Percentiles rank a stretch among this genome's conserved stretches.
Evolutionary conservation across 1,139 yeast genomes (phyloP).

Genomic region (Yamadazyma membranifaciens): DNA sequence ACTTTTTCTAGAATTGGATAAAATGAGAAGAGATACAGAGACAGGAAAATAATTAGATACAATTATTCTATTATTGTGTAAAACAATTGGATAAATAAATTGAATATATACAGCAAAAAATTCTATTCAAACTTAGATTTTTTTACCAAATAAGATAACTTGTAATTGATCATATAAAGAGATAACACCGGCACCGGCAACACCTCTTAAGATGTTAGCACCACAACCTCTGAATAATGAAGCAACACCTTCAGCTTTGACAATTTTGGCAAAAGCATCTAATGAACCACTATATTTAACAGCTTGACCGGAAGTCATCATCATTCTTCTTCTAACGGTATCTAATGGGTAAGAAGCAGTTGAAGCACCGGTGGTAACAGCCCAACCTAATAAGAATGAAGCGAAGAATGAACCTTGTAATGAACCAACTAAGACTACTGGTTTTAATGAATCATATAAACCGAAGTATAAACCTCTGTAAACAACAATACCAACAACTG

Average conservation of each 20-base stretch:
- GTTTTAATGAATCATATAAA: conserved; percentile 54
- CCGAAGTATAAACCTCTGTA: conserved; percentile 59
- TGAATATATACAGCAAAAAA: conserved; percentile 21
- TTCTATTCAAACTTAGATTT: conserved; percentile 29
- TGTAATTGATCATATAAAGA: conserved; percentile 55
- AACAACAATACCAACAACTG: conserved; percentile 52
- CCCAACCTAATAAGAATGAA: conserved; percentile 56
- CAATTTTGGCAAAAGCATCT: conserved; percentile 48
- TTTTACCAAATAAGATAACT: conserved; percentile 50
- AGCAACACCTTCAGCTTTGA: conserved; percentile 51
- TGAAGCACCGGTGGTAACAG: conserved; percentile 55
- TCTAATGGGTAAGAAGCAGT: conserved; percentile 57
- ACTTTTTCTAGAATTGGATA: neutral
- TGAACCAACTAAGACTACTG: conserved; percentile 55
- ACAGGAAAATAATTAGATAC: neutral
- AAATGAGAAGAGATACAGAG: neutral
- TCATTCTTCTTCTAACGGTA: conserved; percentile 57
- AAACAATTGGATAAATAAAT: conserved; percentile 12
- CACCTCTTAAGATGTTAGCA: conserved; percentile 59
- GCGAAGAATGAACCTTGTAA: conserved; percentile 56
- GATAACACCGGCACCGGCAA: conserved; percentile 57
- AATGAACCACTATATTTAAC: conserved; percentile 53
- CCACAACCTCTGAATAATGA: conserved; percentile 57
- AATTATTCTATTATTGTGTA: conserved; percentile 13
- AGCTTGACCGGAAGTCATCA: conserved; percentile 58